A percentile compares a stretch with the other conserved stretches of the same genome.
phyloP scores from a whole-genome alignment of 306 rosid genomes.

The Fragaria nilgerrensis region DNA sequence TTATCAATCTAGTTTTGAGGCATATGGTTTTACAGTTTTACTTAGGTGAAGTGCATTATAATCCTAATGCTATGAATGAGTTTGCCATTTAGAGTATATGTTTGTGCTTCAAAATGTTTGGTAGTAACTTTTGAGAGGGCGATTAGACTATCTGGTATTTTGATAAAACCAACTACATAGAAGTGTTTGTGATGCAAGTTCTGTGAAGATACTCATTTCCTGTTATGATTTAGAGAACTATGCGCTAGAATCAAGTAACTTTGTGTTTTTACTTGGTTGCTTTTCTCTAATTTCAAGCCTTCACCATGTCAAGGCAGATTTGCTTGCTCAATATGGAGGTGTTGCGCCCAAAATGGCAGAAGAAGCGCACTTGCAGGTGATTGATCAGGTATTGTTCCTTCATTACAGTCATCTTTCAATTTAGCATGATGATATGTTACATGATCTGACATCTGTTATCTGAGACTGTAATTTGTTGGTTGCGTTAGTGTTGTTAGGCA shows the following conservation, averaged over 20 bases:
- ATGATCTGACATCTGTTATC: not conserved
- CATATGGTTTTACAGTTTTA: not conserved
- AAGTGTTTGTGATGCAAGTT: not conserved
- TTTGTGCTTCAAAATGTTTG: not conserved
- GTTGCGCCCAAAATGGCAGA: constrained; percentile 99
- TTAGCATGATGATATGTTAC: not conserved
- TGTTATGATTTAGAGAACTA: not conserved
- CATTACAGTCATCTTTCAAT: not conserved
- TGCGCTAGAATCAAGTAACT: not conserved
- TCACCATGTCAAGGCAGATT: constrained; percentile 65
- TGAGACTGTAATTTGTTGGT: not conserved
- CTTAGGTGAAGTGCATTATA: not conserved
- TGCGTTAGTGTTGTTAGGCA: not conserved
- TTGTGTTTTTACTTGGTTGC: not conserved
- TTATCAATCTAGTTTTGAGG: not conserved
- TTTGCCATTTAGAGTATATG: not conserved
- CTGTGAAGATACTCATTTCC: not conserved
- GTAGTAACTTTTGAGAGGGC: not conserved
- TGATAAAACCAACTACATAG: not conserved
- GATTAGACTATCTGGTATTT: not conserved
- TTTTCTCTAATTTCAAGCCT: constrained; percentile 25
- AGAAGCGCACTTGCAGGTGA: constrained; percentile 87
- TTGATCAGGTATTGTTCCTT: constrained; percentile 60
- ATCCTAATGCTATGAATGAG: not conserved
- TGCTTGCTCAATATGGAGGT: constrained; percentile 85